Evolutionary conservation across 2,329 filamentous ascomycete genomes (phyloP).

Genomic region (Diaporthe citri): DNA sequence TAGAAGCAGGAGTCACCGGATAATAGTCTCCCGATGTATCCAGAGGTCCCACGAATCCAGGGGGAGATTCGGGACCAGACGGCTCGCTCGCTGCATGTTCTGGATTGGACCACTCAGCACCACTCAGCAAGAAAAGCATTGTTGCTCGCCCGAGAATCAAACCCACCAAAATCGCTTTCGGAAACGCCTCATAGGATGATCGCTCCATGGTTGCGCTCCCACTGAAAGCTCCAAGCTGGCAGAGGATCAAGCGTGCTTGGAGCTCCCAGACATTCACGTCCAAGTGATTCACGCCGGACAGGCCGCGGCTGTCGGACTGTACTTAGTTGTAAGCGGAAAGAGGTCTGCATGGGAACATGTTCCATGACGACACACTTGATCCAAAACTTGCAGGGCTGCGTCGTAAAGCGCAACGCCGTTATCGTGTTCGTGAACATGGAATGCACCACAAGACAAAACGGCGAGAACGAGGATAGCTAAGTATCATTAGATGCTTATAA

Average conservation of each 20-base stretch:
- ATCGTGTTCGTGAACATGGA: background rate
- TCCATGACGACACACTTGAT: background rate
- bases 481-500: background rate
- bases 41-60: background rate
- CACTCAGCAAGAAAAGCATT: background rate
- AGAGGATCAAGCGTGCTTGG: background rate
- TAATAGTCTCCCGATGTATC: background rate
- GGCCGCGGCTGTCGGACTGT: background rate
- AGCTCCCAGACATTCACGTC: background rate
- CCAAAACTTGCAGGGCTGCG: background rate
- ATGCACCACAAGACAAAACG: background rate
- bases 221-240: constrained; percentile 6
- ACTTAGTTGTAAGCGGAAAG: background rate
- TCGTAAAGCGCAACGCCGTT: background rate
- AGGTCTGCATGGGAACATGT: background rate
- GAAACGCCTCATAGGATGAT: background rate
- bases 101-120: background rate
- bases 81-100: background rate
- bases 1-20: background rate
- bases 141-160: background rate
- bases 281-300: constrained; percentile 1
- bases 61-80: background rate
- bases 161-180: constrained; percentile 4
- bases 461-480: background rate
- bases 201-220: background rate